Conservation (phyloP, 2,329 filamentous ascomycete genomes). For the Colletotrichum tofieldiae region DNA sequence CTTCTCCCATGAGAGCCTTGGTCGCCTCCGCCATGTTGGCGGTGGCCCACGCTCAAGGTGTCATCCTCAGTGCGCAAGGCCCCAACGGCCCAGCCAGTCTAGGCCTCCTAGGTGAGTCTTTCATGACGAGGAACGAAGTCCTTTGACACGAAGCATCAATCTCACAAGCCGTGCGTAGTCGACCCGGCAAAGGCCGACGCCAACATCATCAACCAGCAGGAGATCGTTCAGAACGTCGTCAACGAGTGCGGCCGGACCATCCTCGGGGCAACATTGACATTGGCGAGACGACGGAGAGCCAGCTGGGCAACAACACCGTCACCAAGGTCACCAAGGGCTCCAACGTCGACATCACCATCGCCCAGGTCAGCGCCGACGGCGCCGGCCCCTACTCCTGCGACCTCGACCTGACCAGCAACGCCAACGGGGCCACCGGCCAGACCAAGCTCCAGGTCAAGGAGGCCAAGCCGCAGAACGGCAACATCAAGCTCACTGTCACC, state of each 20-base stretch:
- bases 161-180: conserved; percentile 72
- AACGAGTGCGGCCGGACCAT: conserved; percentile 76
- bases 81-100: conserved; percentile 60
- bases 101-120: conserved; percentile 62
- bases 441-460: conserved; percentile 67
- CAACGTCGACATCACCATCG: conserved; percentile 62
- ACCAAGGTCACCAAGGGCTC: conserved; percentile 66
- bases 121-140: not conserved
- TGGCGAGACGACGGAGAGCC: conserved; percentile 68
- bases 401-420: conserved; percentile 64
- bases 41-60: conserved; percentile 60
- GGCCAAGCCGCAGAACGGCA: conserved; percentile 68
- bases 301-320: conserved; percentile 61
- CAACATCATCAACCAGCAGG: conserved; percentile 73
- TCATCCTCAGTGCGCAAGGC: conserved; percentile 65
- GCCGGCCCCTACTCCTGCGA: conserved; percentile 71
- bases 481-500: conserved; percentile 70
- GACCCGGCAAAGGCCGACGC: conserved; percentile 76
- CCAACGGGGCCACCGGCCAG: conserved; percentile 61
- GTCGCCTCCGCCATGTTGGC: conserved; percentile 54
- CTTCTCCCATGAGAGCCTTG: conserved; percentile 52
- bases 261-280: conserved; percentile 74
- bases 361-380: conserved; percentile 69
- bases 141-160: conserved; percentile 63
- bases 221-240: conserved; percentile 67